phyloP scores from a whole-genome alignment of 2,329 filamentous ascomycete genomes.

The Purpureocillium lavendulum region DNA sequence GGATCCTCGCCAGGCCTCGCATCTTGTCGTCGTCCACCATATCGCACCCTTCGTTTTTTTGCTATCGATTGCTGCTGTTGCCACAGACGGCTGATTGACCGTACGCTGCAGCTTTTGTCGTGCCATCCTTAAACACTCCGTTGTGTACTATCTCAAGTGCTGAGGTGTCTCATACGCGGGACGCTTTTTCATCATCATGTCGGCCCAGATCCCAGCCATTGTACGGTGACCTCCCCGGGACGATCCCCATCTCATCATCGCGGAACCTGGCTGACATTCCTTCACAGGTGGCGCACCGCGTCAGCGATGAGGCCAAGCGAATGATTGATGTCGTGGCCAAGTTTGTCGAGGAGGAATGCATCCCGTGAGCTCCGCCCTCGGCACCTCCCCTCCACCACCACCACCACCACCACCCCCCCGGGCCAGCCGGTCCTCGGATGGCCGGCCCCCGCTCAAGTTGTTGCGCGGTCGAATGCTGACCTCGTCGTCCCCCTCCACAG shows the following conservation, averaged over 20 bases:
- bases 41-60: too few relatives aligned
- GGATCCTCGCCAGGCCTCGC: not conserved
- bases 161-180: not conserved
- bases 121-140: too few relatives aligned
- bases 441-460: too few relatives aligned
- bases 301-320: slow-evolving; percentile 79
- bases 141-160: too few relatives aligned
- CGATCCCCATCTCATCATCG: not conserved
- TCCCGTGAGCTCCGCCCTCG: slow-evolving; percentile 47
- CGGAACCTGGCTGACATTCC: slow-evolving; percentile 9
- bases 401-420: too few relatives aligned
- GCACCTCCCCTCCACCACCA: too few relatives aligned
- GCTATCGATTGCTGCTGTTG: too few relatives aligned
- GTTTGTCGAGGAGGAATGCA: slow-evolving; percentile 95
- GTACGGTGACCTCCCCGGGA: slow-evolving; percentile 10
- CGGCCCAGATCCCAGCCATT: slow-evolving; percentile 23
- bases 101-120: too few relatives aligned
- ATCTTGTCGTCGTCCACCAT: too few relatives aligned
- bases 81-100: too few relatives aligned
- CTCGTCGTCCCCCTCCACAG: slow-evolving; percentile 30
- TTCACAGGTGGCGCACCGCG: slow-evolving; percentile 41
- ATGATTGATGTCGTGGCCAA: slow-evolving; percentile 83
- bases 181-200: slow-evolving; percentile 13
- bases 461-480: slow-evolving; percentile 4
- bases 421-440: too few relatives aligned